A percentile compares a stretch with the other conserved stretches of the same genome.
These are phyloP conservation scores for Aspergillus nanangensis DNA, from an alignment of 495 filamentous ascomycete species.

Conservation along the genomic window DNA sequence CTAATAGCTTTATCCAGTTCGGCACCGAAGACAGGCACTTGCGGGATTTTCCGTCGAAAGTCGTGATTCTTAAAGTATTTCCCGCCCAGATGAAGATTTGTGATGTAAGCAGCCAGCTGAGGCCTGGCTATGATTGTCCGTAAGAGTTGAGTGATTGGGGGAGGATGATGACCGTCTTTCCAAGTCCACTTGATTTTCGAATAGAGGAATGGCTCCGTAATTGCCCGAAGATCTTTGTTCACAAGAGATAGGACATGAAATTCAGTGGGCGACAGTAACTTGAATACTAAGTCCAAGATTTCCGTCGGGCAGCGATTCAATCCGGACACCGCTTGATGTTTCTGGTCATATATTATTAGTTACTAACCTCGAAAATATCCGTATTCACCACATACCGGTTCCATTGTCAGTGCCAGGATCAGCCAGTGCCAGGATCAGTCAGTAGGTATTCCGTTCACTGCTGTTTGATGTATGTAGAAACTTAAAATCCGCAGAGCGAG, in stretches of 20 bases:
- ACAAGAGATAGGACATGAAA: constrained; percentile 9
- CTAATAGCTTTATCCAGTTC: constrained; percentile 8
- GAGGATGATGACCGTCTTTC: constrained; percentile 6
- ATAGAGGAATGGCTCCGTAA: constrained; percentile 17
- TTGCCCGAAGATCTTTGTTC: constrained; percentile 4
- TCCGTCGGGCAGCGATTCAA: constrained; percentile 7
- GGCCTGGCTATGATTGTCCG: constrained; percentile 13
- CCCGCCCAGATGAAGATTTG: constrained; percentile 6
- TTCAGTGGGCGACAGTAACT: constrained; percentile 9
- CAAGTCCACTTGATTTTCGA: constrained; percentile 14
- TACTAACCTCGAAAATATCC: neutral
- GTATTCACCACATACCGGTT: neutral
- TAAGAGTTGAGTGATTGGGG: constrained; percentile 12
- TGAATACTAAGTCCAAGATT: constrained; percentile 8
- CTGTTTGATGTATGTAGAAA: neutral
- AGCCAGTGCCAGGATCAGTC: neutral
- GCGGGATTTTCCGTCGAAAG: neutral
- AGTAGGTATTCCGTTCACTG: neutral
- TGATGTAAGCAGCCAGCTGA: constrained; percentile 16
- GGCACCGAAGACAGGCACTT: constrained; percentile 3
- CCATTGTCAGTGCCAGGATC: neutral
- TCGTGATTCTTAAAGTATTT: neutral
- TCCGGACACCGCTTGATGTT: neutral
- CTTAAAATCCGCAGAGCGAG: no score
- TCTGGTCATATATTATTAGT: neutral